Conservation (phyloP, 2,329 filamentous ascomycete species). For the Fusarium haematococcum region DNA sequence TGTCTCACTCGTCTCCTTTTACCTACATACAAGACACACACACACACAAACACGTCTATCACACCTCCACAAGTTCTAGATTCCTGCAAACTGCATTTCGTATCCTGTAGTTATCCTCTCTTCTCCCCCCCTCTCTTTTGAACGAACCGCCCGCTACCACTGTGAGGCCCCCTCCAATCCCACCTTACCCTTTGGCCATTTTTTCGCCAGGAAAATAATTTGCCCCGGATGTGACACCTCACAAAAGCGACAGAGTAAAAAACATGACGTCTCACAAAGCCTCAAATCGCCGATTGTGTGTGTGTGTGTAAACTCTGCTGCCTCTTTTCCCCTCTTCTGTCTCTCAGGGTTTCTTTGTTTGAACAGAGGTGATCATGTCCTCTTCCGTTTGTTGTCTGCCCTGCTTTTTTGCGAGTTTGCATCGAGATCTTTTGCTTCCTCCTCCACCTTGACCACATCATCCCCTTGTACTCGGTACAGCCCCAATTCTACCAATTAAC, state of each 20-base stretch:
- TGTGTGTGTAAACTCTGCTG: not conserved
- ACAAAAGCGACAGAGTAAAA: too few relatives aligned
- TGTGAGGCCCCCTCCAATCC: constrained; percentile 29
- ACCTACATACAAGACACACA: not conserved
- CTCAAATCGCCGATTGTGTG: constrained; percentile 1
- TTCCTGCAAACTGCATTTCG: constrained; percentile 1
- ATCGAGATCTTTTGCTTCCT: not conserved
- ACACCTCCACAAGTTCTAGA: constrained; percentile 6
- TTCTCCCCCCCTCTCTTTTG: not conserved
- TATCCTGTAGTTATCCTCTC: not conserved
- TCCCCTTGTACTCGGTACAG: not conserved
- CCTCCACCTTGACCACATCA: not conserved
- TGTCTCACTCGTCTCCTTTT: not conserved
- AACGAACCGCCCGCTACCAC: not conserved
- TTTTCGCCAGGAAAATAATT: not conserved
- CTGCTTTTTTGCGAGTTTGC: not conserved
- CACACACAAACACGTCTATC: not conserved
- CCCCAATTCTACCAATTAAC: not conserved
- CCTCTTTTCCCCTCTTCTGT: not conserved
- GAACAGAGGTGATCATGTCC: constrained; percentile 6
- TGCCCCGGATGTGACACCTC: constrained; percentile 9
- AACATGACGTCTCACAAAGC: not conserved
- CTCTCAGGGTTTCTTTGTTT: not conserved
- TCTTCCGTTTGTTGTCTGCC: constrained; percentile 5
- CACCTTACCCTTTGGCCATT: not conserved